phyloP scores from a whole-genome alignment of 2,329 filamentous ascomycete species.

The Aureobasidium subglaciale region DNA sequence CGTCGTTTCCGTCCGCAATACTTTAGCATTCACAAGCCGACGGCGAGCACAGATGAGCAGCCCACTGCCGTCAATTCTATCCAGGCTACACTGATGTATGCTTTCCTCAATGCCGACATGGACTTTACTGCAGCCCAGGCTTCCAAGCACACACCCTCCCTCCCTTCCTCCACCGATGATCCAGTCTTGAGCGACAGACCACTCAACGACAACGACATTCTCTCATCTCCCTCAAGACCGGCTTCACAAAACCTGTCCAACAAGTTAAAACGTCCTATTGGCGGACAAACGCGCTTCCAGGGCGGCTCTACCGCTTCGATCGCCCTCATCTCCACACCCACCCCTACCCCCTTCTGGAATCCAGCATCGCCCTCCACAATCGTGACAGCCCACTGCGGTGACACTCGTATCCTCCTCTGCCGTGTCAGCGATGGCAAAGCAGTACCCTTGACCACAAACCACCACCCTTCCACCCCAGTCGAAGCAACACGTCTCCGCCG shows the following conservation, averaged over 20 bases:
- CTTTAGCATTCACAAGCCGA: constrained; percentile 43
- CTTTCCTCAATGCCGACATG: constrained; percentile 86
- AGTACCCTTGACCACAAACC: constrained; percentile 77
- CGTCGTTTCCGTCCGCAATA: constrained; percentile 77
- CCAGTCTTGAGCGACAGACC: constrained; percentile 64
- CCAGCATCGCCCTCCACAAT: constrained; percentile 77
- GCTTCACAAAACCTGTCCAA: constrained; percentile 30
- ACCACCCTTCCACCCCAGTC: constrained; percentile 80
- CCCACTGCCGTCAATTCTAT: constrained; percentile 43
- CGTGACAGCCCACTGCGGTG: constrained; percentile 83
- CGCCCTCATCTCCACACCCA: constrained; percentile 85
- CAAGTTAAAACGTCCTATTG: constrained; percentile 55
- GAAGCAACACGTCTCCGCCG: constrained; percentile 78
- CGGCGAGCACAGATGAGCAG: constrained; percentile 23
- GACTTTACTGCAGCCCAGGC: constrained; percentile 91
- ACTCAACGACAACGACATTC: constrained; percentile 76
- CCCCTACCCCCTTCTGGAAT: constrained; percentile 90
- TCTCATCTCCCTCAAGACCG: constrained; percentile 54
- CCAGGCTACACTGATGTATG: constrained; percentile 78
- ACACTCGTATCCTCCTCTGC: constrained; percentile 85
- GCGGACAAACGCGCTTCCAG: constrained; percentile 70
- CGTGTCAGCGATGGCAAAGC: constrained; percentile 75
- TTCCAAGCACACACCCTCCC: constrained; percentile 50
- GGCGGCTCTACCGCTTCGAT: constrained; percentile 90
- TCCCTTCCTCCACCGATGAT: constrained; percentile 41